Evolutionary conservation across 2,329 filamentous ascomycete species (phyloP).

Genomic region (Didymellaceae sp.): DNA sequence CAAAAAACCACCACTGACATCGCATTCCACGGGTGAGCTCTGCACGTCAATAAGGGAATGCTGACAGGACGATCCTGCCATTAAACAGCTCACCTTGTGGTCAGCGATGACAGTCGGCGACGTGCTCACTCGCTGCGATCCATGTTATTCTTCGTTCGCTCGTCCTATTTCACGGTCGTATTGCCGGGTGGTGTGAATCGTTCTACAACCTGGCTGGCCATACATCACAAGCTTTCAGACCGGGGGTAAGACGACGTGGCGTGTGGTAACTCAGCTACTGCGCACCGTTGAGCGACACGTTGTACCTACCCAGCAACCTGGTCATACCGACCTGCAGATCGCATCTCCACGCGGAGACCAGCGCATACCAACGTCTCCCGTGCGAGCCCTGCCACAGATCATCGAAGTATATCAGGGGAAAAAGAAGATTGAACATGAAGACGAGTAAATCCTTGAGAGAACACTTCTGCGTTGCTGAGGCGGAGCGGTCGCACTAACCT

Average conservation of each 20-base stretch:
- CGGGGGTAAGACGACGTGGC: slow-evolving; percentile 5
- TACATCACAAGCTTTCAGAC: neutral
- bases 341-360: slow-evolving; percentile 7
- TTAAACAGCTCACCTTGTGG: neutral
- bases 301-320: slow-evolving; percentile 7
- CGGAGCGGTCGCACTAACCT: slow-evolving; percentile 2
- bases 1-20: slow-evolving; percentile 1
- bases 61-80: neutral
- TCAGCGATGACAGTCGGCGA: neutral
- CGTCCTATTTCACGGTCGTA: neutral
- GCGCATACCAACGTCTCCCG: neutral
- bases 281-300: slow-evolving; percentile 12
- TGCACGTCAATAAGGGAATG: neutral
- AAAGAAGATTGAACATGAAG: too few relatives aligned
- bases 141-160: neutral
- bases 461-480: neutral
- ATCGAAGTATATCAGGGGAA: neutral
- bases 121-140: neutral
- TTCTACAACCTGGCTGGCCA: neutral
- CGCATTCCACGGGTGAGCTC: neutral
- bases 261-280: slow-evolving; percentile 1
- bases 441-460: neutral
- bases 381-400: slow-evolving; percentile 4
- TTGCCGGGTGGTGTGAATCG: neutral
- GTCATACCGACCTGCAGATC: slow-evolving; percentile 12